Percentiles rank a stretch among this genome's conserved stretches.
These are phyloP conservation scores for Chimonanthus praecox DNA, from an alignment of 164 flowering plant species.

Conservation along the genomic window DNA sequence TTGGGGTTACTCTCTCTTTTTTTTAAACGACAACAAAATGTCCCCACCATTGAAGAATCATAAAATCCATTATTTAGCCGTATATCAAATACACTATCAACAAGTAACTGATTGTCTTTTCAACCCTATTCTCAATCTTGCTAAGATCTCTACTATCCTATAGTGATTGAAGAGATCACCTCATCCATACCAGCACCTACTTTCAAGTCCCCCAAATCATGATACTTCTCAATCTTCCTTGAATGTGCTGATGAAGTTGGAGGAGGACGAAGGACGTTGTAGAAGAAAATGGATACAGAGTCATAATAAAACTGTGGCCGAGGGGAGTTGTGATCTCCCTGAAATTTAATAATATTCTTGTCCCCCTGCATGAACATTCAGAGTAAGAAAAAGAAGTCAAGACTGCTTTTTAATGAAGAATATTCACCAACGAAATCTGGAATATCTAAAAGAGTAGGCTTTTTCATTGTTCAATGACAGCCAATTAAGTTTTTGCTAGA, in stretches of 20 bases:
- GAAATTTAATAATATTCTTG: slow-evolving; percentile 83
- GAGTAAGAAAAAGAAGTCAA: background rate
- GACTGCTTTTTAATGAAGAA: background rate
- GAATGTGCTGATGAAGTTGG: slow-evolving; percentile 43
- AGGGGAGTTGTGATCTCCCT: slow-evolving; percentile 96
- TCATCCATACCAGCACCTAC: slow-evolving; percentile 55
- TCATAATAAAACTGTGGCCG: slow-evolving; percentile 89
- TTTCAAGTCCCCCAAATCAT: slow-evolving; percentile 62
- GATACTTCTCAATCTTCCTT: slow-evolving; percentile 56
- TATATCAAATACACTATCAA: too few species aligned
- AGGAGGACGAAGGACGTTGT: slow-evolving; percentile 86
- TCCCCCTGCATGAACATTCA: slow-evolving; percentile 61
- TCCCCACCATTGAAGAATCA: too few species aligned
- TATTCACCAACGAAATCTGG: background rate
- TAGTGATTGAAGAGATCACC: slow-evolving; percentile 34
- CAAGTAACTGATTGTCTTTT: too few species aligned
- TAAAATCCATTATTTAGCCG: too few species aligned
- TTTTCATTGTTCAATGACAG: background rate
- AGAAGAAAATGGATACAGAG: slow-evolving; percentile 92
- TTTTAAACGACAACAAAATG: too few species aligned
- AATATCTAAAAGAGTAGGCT: background rate
- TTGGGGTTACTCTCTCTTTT: too few species aligned
- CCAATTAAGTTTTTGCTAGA: background rate
- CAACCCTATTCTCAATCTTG: background rate
- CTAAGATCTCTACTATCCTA: background rate